These are phyloP conservation scores for Pichia pseudocactophila DNA, from an alignment of 805 yeast genomes.

Conservation along the genomic window DNA sequence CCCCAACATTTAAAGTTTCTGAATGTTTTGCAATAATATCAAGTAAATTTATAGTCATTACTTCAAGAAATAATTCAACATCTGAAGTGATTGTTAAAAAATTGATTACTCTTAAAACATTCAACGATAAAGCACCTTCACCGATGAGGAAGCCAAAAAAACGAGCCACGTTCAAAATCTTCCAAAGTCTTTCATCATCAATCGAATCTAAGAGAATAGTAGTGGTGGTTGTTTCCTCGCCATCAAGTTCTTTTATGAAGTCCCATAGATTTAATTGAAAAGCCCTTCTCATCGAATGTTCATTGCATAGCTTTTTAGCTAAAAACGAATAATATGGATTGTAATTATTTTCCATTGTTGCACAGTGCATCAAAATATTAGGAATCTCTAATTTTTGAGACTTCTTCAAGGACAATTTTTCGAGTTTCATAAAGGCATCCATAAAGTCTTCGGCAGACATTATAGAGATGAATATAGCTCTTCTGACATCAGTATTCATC, in stretches of 20 bases:
- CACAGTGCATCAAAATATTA: conserved; percentile 75
- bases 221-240: conserved; percentile 26
- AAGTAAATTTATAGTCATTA: conserved; percentile 58
- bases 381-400: conserved; percentile 85
- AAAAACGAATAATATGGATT: conserved; percentile 86
- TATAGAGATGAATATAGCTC: conserved; percentile 87
- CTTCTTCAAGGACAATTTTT: conserved; percentile 67
- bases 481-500: conserved; percentile 91
- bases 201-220: conserved; percentile 33
- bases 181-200: conserved; percentile 49
- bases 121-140: conserved; percentile 66
- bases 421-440: conserved; percentile 78
- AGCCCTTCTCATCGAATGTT: conserved; percentile 67
- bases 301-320: conserved; percentile 67
- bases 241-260: conserved; percentile 60
- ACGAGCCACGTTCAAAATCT: conserved; percentile 64
- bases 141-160: conserved; percentile 71
- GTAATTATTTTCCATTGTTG: conserved; percentile 69
- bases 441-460: conserved; percentile 92
- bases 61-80: conserved; percentile 60
- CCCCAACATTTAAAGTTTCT: conserved; percentile 38
- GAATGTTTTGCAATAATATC: conserved; percentile 57
- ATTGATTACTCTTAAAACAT: conserved; percentile 63
- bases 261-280: conserved; percentile 92
- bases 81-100: conserved; percentile 58